Base-by-base conservation (phyloP, 2,329 filamentous ascomycete genomes). In the Furcasterigmium sp. region DNA sequence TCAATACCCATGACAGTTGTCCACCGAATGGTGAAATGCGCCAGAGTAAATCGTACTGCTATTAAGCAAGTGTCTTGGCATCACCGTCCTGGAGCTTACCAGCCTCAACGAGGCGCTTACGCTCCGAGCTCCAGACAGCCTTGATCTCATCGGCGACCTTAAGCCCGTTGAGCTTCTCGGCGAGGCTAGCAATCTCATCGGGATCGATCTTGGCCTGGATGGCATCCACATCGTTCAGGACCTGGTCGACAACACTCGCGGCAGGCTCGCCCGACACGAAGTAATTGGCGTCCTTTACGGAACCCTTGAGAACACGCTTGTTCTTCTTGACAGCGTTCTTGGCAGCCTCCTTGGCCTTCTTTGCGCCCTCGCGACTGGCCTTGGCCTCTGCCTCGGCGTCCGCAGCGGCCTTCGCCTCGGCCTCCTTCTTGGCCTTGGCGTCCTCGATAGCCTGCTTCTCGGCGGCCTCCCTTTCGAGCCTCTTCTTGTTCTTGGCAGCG, bases 291-390 rank as follows among this genome's bases (percentile, higher is more conserved):
- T 98, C 93, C 78, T 98, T 98, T 69, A 91, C 87, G 52, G 87
- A 90, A 49, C 82, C 84, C 68, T 94, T 90, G 56, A 98, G 83
- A 38, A 97, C 86, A 75, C 93, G 89, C 81, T 96, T 96, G 81
- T 98, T 98, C 87, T 98, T 98, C 86, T 98, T 98, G 58, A 93
- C 86, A 13, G 93, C 93, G 61, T 90, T 96, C 83, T 98, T 98
- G 46, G 93, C 93, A 2, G 91, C 91, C 70, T 98, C 93, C 76
- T 97, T 98, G 48, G 87, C 85, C 80, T 98, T 98, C 82, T 97
- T 98, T 59, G 73, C 73, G 51, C 85, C 78, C 54, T 91, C 90
- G 54, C 86, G 87, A 45, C 89, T 83, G 5, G 76, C 78, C 78
- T 97, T 97, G 52, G 90, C 88, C 34, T 84, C 77, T 55, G 86